A percentile compares a stretch with the other conserved stretches of the same genome.
phyloP scores from a whole-genome alignment of 129 eudicot species.

The Flaveria bidentis region DNA sequence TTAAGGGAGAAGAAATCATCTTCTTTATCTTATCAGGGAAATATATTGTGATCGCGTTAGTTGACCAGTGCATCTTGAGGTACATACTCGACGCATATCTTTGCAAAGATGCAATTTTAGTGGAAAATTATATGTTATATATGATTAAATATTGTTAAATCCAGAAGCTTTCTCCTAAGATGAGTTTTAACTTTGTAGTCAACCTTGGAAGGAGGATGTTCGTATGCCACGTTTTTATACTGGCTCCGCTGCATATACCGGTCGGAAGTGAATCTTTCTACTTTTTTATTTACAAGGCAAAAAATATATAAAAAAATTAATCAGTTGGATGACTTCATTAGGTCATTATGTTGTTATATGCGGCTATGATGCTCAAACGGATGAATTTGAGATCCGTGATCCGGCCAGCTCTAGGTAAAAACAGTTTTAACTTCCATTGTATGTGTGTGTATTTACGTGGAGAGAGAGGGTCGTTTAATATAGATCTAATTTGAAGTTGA shows the following conservation, averaged over 20 bases:
- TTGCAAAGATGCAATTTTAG: background rate
- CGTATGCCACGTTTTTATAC: conserved; percentile 52
- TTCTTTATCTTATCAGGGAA: conserved; percentile 78
- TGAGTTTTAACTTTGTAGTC: conserved; percentile 42
- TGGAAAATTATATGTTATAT: background rate
- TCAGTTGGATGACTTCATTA: conserved; percentile 22
- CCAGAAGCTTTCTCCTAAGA: conserved; percentile 14
- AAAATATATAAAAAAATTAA: background rate
- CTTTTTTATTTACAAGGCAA: background rate
- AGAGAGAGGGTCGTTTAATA: background rate
- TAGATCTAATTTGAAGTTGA: background rate
- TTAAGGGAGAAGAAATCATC: conserved; percentile 71
- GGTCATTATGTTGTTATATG: conserved; percentile 93
- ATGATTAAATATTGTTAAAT: background rate
- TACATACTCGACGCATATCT: conserved; percentile 18
- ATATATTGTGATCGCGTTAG: conserved; percentile 80
- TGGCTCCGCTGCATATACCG: conserved; percentile 70
- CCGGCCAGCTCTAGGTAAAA: conserved; percentile 93
- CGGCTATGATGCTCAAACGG: conserved; percentile 79
- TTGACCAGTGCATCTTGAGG: conserved; percentile 89
- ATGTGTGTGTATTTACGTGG: background rate
- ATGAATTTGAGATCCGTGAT: conserved; percentile 96
- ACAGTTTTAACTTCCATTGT: background rate
- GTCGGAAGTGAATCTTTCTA: conserved; percentile 43
- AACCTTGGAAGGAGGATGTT: conserved; percentile 69